Conservation (phyloP, 192 early-diverging fungal species). For the Backusella morwellensis region DNA sequence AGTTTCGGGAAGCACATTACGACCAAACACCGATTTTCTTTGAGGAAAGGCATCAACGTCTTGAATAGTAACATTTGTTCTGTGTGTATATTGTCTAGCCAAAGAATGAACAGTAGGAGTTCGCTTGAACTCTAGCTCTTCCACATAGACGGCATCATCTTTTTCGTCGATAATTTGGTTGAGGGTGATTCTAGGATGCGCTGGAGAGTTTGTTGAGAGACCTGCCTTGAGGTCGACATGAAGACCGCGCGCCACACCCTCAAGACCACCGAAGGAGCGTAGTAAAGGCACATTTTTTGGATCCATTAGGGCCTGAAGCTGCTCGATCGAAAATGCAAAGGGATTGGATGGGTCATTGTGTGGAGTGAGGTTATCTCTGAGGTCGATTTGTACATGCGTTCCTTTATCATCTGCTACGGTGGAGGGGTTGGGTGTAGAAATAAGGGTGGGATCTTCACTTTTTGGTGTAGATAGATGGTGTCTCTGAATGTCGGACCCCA, state of each 20-base stretch:
- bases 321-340: slow-evolving; percentile 45
- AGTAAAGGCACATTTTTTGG: slow-evolving; percentile 50
- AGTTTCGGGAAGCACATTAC: slow-evolving; percentile 66
- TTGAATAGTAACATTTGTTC: slow-evolving; percentile 1
- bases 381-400: slow-evolving; percentile 1
- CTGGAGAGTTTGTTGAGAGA: slow-evolving; percentile 22
- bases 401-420: background rate
- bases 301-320: slow-evolving; percentile 50
- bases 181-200: slow-evolving; percentile 2
- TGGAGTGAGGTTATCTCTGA: slow-evolving; percentile 6
- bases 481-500: background rate
- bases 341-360: slow-evolving; percentile 44
- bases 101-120: slow-evolving; percentile 12
- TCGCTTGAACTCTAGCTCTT: slow-evolving; percentile 15
- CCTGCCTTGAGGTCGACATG: slow-evolving; percentile 44
- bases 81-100: slow-evolving; percentile 12
- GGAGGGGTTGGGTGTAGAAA: background rate
- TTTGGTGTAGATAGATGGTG: background rate
- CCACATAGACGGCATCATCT: slow-evolving; percentile 10
- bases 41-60: slow-evolving; percentile 44
- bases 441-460: slow-evolving; percentile 15
- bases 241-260: slow-evolving; percentile 48
- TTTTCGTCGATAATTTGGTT: slow-evolving; percentile 1
- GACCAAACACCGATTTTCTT: slow-evolving; percentile 59
- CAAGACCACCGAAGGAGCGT: slow-evolving; percentile 40